Evolutionary conservation across 2,329 filamentous ascomycete genomes (phyloP).

Genomic region (Xylariaceae sp.): DNA sequence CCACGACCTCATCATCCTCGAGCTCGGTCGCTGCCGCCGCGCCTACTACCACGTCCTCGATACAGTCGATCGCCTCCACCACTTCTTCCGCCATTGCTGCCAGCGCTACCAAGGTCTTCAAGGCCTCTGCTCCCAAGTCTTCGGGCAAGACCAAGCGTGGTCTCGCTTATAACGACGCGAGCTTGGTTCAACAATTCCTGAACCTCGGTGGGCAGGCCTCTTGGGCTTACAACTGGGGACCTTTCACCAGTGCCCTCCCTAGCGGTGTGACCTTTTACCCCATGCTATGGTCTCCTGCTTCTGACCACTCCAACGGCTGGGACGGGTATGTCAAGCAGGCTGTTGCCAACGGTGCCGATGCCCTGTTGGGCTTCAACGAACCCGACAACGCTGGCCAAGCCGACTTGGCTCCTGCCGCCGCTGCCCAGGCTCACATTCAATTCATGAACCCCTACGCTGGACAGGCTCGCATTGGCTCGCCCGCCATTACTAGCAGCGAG

Average conservation of each 20-base stretch:
- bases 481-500: conserved; percentile 57
- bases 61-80: background rate
- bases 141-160: conserved; percentile 26
- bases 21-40: conserved; percentile 18
- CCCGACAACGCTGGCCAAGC: conserved; percentile 57
- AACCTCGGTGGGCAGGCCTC: conserved; percentile 23
- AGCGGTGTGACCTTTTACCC: conserved; percentile 55
- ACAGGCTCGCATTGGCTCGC: conserved; percentile 50
- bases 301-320: conserved; percentile 47
- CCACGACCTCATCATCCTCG: conserved; percentile 24
- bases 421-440: conserved; percentile 48
- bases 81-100: background rate
- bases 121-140: conserved; percentile 8
- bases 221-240: conserved; percentile 34
- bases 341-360: conserved; percentile 48
- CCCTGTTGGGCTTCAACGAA: conserved; percentile 67
- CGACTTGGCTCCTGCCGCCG: conserved; percentile 48
- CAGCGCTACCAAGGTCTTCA: conserved; percentile 8
- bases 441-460: conserved; percentile 52
- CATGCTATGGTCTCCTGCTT: conserved; percentile 55
- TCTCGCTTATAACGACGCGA: conserved; percentile 32
- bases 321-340: conserved; percentile 43
- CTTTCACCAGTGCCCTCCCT: conserved; percentile 31
- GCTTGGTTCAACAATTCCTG: conserved; percentile 25
- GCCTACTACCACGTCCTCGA: conserved; percentile 6